Conservation (phyloP, 805 yeast genomes). For the Zygotorulaspora sp. region DNA sequence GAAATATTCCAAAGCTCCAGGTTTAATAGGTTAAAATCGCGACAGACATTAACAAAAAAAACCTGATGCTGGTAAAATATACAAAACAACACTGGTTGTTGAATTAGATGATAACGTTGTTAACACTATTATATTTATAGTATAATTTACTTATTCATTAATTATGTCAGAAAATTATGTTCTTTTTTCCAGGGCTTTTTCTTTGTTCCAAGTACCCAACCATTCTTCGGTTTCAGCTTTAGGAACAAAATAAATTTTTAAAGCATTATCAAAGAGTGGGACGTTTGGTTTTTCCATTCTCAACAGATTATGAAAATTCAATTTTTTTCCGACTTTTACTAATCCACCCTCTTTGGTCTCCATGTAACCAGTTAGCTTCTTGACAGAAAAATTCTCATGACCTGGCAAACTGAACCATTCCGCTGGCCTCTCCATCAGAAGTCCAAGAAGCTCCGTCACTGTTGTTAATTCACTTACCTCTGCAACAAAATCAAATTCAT, state of each 20-base stretch:
- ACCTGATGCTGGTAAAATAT: not conserved
- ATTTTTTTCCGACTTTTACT: constrained; percentile 77
- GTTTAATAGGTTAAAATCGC: constrained; percentile 48
- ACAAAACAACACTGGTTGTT: too few relatives aligned
- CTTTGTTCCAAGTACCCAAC: constrained; percentile 63
- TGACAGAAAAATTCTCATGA: constrained; percentile 54
- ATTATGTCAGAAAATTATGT: too few relatives aligned
- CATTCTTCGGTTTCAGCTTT: constrained; percentile 59
- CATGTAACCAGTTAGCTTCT: constrained; percentile 66
- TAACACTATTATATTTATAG: too few relatives aligned
- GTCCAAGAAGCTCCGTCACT: constrained; percentile 55
- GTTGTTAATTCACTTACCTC: constrained; percentile 70
- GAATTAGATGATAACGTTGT: too few relatives aligned
- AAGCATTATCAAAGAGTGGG: constrained; percentile 71
- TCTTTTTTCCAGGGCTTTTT: constrained; percentile 50
- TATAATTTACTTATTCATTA: too few relatives aligned
- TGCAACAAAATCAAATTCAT: constrained; percentile 78
- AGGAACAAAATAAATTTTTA: constrained; percentile 76
- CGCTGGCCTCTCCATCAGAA: constrained; percentile 61
- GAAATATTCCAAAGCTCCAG: constrained; percentile 55
- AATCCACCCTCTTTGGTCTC: constrained; percentile 83
- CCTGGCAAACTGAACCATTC: constrained; percentile 61
- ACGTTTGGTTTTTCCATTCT: constrained; percentile 57
- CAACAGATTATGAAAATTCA: constrained; percentile 59
- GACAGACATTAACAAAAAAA: constrained; percentile 42